Percentiles rank a stretch among this genome's conserved stretches.
These are phyloP conservation scores for Synchytrium microbalum DNA, from an alignment of 371 early-diverging fungal species.

Conservation along the genomic window DNA sequence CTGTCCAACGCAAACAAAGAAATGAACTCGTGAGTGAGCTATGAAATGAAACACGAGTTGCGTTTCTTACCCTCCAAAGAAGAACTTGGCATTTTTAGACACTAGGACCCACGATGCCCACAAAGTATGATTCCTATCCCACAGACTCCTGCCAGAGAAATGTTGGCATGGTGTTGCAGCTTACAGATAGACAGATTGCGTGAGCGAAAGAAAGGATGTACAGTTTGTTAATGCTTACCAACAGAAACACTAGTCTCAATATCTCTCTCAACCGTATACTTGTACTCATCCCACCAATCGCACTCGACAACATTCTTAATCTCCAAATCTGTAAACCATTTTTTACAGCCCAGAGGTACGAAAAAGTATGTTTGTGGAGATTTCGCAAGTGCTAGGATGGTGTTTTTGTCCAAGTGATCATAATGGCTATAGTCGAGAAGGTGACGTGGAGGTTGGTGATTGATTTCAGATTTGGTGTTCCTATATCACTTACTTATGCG, in stretches of 20 bases:
- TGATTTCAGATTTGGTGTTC: background rate
- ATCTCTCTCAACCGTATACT: constrained; percentile 21
- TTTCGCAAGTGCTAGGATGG: constrained; percentile 43
- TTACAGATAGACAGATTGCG: no score
- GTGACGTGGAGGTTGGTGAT: background rate
- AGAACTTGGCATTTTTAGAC: constrained; percentile 43
- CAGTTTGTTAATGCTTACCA: constrained; percentile 10
- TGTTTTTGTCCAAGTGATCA: constrained; percentile 63
- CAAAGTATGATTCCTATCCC: constrained; percentile 60
- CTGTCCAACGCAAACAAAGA: constrained; percentile 31
- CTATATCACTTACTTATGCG: constrained; percentile 45
- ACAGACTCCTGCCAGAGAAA: constrained; percentile 55
- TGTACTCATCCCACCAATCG: constrained; percentile 73
- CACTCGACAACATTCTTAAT: constrained; percentile 49
- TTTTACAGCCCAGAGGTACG: constrained; percentile 66
- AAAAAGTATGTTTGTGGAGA: constrained; percentile 36
- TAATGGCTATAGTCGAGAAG: constrained; percentile 37
- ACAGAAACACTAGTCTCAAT: constrained; percentile 14
- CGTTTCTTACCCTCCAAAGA: constrained; percentile 51
- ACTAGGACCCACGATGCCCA: constrained; percentile 62
- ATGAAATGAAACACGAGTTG: background rate
- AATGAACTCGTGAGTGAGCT: constrained; percentile 4
- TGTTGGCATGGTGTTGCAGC: constrained; percentile 73
- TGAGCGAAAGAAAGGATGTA: no score
- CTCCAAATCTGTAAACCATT: constrained; percentile 47